phyloP scores from a whole-genome alignment of 2,329 filamentous ascomycete genomes.

The Sodiomyces alkalinus region DNA sequence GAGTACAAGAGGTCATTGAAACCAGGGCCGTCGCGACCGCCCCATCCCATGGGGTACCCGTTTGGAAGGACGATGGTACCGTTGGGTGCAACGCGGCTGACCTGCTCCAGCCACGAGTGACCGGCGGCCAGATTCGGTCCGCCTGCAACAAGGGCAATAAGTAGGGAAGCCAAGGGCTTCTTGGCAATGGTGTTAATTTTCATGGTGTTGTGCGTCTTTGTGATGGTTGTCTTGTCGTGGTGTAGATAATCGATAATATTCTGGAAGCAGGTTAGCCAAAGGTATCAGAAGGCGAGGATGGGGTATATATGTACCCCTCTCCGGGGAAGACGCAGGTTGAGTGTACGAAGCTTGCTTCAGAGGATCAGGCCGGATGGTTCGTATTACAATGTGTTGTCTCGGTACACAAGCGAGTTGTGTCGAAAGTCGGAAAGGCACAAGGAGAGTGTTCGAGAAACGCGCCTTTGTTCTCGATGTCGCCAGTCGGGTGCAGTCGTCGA shows the following conservation, averaged over 20 bases:
- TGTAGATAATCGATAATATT: neutral
- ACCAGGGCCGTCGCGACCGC: slow-evolving; percentile 36
- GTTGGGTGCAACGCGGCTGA: slow-evolving; percentile 55
- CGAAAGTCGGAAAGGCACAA: too few species aligned
- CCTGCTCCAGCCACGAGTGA: slow-evolving; percentile 74
- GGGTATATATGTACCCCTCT: too few species aligned
- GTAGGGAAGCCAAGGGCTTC: slow-evolving; percentile 10
- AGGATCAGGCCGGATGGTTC: too few species aligned
- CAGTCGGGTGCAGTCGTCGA: too few species aligned
- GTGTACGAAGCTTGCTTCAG: too few species aligned
- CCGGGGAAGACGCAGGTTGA: neutral
- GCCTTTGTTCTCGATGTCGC: too few species aligned
- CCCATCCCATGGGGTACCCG: slow-evolving; percentile 63
- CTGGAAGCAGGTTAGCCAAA: slow-evolving; percentile 1
- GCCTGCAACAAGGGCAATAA: slow-evolving; percentile 15
- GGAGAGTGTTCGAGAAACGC: too few species aligned
- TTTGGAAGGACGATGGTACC: slow-evolving; percentile 55
- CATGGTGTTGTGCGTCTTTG: neutral
- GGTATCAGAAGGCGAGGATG: neutral
- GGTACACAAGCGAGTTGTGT: too few species aligned
- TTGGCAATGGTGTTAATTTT: slow-evolving; percentile 5
- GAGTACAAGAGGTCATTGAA: slow-evolving; percentile 26
- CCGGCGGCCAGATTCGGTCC: slow-evolving; percentile 20
- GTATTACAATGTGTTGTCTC: neutral
- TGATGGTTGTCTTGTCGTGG: neutral